phyloP scores from a whole-genome alignment of 495 filamentous ascomycete species.

The Staphylotrichum tortipilum region DNA sequence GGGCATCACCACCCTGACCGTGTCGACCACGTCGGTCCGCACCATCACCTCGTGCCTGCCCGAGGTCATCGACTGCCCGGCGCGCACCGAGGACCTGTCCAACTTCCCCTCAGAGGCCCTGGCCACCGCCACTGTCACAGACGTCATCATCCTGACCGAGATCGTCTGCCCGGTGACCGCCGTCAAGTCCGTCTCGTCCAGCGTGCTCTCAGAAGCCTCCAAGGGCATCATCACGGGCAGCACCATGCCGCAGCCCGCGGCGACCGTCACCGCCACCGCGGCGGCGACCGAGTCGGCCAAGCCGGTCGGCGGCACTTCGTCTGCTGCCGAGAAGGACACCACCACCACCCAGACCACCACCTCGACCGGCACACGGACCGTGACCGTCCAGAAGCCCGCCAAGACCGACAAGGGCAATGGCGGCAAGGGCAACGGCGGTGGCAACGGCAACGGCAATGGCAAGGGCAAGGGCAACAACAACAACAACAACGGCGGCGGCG shows the following conservation, averaged over 20 bases:
- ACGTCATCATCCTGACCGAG: conserved; percentile 36
- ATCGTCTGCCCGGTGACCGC: conserved; percentile 40
- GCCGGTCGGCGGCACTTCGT: too few relatives aligned
- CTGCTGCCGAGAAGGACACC: conserved; percentile 16
- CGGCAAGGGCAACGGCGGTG: not conserved
- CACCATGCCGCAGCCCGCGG: conserved; percentile 14
- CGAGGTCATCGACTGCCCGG: conserved; percentile 57
- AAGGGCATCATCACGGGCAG: conserved; percentile 29
- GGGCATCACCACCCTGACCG: conserved; percentile 38
- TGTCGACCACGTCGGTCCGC: conserved; percentile 47
- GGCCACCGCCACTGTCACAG: conserved; percentile 33
- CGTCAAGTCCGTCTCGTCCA: conserved; percentile 32
- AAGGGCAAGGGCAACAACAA: conserved; percentile 2
- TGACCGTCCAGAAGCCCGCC: conserved; percentile 24
- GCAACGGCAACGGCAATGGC: conserved; percentile 4
- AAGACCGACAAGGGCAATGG: conserved; percentile 4
- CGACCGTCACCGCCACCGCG: conserved; percentile 18
- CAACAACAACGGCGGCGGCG: too few relatives aligned
- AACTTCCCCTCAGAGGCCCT: conserved; percentile 23
- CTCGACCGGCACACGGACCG: conserved; percentile 33
- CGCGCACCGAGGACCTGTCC: conserved; percentile 28
- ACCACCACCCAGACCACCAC: conserved; percentile 30
- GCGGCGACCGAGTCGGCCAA: too few relatives aligned
- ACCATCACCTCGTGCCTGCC: conserved; percentile 57
- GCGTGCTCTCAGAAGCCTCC: conserved; percentile 26